Evolutionary conservation across 495 filamentous ascomycete genomes (phyloP), one percentile per base, ranked within the genome.

Genomic region (Podospora pseudocomata): DNA sequence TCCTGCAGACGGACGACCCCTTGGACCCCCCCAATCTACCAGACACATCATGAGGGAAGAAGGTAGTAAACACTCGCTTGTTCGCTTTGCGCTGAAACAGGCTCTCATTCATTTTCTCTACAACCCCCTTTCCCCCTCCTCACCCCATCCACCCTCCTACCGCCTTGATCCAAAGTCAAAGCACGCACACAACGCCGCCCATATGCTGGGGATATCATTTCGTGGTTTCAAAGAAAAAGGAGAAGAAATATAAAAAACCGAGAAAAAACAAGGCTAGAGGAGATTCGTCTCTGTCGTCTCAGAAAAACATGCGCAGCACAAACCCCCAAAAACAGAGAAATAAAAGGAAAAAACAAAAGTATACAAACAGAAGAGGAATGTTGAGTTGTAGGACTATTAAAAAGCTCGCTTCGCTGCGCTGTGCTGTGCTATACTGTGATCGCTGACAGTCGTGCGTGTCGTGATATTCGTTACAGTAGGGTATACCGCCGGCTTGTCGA

Each of bases 281-380:
- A 32, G 30, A 32, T 32, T 32, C 30, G 4, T 32, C 30, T 4
- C 30, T 32, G 30, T 5, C 30, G 30, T 32, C 30, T 32, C 30
- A 23, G 30, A 32, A 32, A 32, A 32, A 7, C 7, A 32, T 32
- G 30, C 30, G 23, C 30, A 4, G 30, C 30, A 4, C 30, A 32
- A 32, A 32, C 30, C 30, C 30, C 23, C 23, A 39, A 13, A 49
- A 18, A 49, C 13, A 18, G 39, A 11, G 13, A 68, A 58, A 64
- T 34, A 16, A 60, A 23, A 26, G 13, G 15, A 66, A 34, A 34
- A 26, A 66, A 60, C 5, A 19, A 65, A 23, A 7, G 20, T 65
- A 60, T 65, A 68, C 19, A 59, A 64, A 68, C 53, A 68, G 54
- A 28, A 32, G 28, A 27, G 53, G 55, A 66, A 58, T 23, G 63